A percentile compares a stretch with the other conserved stretches of the same genome.
Conservation (phyloP, 768 basidiomycete species). For the Clitopilus passeckerianus region DNA sequence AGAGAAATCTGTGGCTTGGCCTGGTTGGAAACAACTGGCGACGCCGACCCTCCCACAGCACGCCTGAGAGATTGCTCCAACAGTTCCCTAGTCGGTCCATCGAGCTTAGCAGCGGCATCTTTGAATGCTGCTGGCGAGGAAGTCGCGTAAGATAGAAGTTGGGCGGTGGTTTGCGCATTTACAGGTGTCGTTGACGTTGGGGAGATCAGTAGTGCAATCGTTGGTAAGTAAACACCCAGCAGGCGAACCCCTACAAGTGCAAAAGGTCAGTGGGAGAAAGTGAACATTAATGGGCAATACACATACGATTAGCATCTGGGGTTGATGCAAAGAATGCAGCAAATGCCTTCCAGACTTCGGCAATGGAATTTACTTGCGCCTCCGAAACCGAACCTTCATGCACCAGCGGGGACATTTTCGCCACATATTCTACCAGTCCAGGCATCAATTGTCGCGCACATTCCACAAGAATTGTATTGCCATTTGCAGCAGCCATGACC, state of each 20-base stretch:
- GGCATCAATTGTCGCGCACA: constrained; percentile 73
- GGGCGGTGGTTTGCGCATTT: constrained; percentile 55
- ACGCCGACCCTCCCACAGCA: constrained; percentile 50
- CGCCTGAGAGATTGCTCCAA: constrained; percentile 79
- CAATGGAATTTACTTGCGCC: constrained; percentile 53
- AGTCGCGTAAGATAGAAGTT: constrained; percentile 70
- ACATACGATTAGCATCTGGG: constrained; percentile 58
- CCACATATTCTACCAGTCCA: constrained; percentile 75
- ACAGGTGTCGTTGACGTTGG: constrained; percentile 36
- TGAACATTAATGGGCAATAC: constrained; percentile 7
- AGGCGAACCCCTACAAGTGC: constrained; percentile 53
- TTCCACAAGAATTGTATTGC: constrained; percentile 62
- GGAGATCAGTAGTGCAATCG: constrained; percentile 62
- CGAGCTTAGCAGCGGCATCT: constrained; percentile 71
- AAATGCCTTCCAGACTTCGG: constrained; percentile 83
- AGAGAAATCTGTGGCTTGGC: constrained; percentile 77
- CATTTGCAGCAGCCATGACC: constrained; percentile 62
- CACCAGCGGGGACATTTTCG: constrained; percentile 58
- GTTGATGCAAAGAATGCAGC: constrained; percentile 54
- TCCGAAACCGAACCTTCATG: constrained; percentile 55
- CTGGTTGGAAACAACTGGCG: constrained; percentile 23
- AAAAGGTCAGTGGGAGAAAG: neutral
- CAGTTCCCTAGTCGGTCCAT: constrained; percentile 47
- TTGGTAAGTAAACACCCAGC: constrained; percentile 71
- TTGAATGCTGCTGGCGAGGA: constrained; percentile 75